Base-by-base conservation (phyloP, 2,329 filamentous ascomycete genomes). In the Leptosphaerulina australis region DNA sequence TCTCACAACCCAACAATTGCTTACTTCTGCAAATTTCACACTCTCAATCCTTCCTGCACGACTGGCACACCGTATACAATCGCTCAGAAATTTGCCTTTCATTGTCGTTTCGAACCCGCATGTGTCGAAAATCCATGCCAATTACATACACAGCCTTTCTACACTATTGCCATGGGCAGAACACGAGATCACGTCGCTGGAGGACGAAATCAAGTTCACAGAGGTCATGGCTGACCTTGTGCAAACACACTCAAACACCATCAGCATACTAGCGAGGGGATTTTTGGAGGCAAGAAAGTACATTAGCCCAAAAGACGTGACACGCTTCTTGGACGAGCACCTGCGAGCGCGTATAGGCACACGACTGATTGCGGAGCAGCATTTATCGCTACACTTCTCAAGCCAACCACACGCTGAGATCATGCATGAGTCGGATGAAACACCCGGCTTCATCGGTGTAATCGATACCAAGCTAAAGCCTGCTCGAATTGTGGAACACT, bases 61-160 rank as follows among this genome's bases (percentile, higher is more conserved):
- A 28, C 86, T 99, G 20, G 94, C 94, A 20, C 91, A 95, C 71
- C 90, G 94, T 48, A 96, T 99, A 58, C 90, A 96, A 72, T 91
- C 91, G 33, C 80, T 99, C 14, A 88, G 92, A 57, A 96, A 96
- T 70, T 84, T 99, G 7, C 94, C 94, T 0, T 99, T 93, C 74
- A 97, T 99, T 58, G 93, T 99, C 46, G 94, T 99, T 20, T 92
- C 93, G n/a, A 97, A 99, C 70, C 90, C 91, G 1, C 91, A 97
- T 70, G 91, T 99, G 62, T 89, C 88, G 20, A 87, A 88, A 65
- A 99, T 99, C 59, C 96, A 97, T 79, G 87, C 90, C 74, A 97
- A 97, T 75, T 99, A 99, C 73, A 81, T 96, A 34, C 92, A 97
- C 74, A 96, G 91, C 2, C 79, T 99, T 15, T 93, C 90, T 2